These are phyloP conservation scores for Ambrosiella cleistominuta DNA, from an alignment of 2,329 filamentous ascomycete genomes.

Conservation along the genomic window DNA sequence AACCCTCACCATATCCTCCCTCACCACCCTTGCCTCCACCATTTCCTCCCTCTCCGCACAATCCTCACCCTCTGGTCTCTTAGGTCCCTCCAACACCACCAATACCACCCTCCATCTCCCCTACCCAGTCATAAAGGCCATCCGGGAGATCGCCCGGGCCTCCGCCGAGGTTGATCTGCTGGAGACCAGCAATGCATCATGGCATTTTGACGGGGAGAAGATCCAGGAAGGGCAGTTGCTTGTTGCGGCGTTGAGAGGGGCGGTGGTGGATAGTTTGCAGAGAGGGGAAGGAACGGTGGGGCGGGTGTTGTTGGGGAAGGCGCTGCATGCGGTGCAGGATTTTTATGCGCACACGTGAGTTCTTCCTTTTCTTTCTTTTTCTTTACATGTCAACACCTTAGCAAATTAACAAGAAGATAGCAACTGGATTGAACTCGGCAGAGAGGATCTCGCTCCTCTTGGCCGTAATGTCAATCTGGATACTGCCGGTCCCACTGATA, in stretches of 20 bases:
- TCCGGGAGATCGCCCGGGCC: constrained; percentile 9
- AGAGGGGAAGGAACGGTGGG: constrained; percentile 5
- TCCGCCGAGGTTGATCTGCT: constrained; percentile 9
- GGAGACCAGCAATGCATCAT: constrained; percentile 1
- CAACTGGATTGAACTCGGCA: constrained; percentile 11
- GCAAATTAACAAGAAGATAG: background rate
- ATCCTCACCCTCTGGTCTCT: background rate
- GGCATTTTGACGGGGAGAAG: constrained; percentile 13
- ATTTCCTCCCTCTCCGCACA: constrained; percentile 4
- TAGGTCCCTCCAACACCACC: background rate
- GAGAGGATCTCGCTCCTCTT: constrained; percentile 6
- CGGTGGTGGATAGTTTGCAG: constrained; percentile 7
- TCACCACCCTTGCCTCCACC: background rate
- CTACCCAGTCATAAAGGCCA: constrained; percentile 9
- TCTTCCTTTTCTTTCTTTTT: background rate
- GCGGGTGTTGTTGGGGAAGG: constrained; percentile 11
- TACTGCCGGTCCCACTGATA: background rate
- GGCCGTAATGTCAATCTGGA: constrained; percentile 7
- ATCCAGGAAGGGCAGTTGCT: constrained; percentile 8
- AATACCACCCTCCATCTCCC: constrained; percentile 5
- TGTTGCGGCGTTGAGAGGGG: constrained; percentile 6
- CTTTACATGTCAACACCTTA: background rate
- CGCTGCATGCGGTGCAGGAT: constrained; percentile 13
- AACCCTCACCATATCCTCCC: constrained; percentile 11
- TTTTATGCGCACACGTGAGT: constrained; percentile 14